These are phyloP conservation scores for Stenocarpella maydis DNA, from an alignment of 2,329 filamentous ascomycete genomes.

Conservation along the genomic window DNA sequence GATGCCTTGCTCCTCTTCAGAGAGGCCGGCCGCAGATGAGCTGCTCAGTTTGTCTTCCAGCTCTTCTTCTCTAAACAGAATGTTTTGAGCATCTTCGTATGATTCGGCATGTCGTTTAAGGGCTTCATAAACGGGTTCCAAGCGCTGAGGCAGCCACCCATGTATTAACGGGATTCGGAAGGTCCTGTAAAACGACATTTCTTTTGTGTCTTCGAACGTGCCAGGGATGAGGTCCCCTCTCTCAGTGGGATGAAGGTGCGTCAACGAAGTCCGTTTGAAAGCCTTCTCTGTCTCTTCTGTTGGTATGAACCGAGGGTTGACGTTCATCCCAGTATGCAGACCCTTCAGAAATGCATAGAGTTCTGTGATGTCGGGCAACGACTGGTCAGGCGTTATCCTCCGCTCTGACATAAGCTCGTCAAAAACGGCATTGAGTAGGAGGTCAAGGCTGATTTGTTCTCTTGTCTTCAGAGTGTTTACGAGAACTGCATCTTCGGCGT, in stretches of 20 bases:
- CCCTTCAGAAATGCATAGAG: slow-evolving; percentile 88
- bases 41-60: slow-evolving; percentile 79
- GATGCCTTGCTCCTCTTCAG: slow-evolving; percentile 76
- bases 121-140: slow-evolving; percentile 72
- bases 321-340: slow-evolving; percentile 96
- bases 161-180: slow-evolving; percentile 91
- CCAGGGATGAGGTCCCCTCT: slow-evolving; percentile 65
- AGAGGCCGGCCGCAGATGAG: slow-evolving; percentile 62
- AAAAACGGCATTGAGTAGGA: slow-evolving; percentile 88
- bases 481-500: slow-evolving; percentile 70
- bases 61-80: slow-evolving; percentile 89
- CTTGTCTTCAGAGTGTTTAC: slow-evolving; percentile 79
- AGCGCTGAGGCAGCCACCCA: slow-evolving; percentile 82
- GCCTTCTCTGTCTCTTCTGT: slow-evolving; percentile 55
- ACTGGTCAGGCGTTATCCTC: slow-evolving; percentile 66
- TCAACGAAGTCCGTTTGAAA: slow-evolving; percentile 61
- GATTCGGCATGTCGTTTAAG: slow-evolving; percentile 79
- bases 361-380: slow-evolving; percentile 86
- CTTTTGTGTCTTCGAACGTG: slow-evolving; percentile 84
- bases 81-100: slow-evolving; percentile 90
- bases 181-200: slow-evolving; percentile 90
- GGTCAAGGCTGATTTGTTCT: slow-evolving; percentile 86
- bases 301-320: slow-evolving; percentile 88
- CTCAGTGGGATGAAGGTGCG: slow-evolving; percentile 59
- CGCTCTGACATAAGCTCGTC: slow-evolving; percentile 89